Evolutionary conservation across 2,329 filamentous ascomycete genomes (phyloP), one percentile per base, ranked within the genome.

Genomic region (Colletotrichum echinochloae): DNA sequence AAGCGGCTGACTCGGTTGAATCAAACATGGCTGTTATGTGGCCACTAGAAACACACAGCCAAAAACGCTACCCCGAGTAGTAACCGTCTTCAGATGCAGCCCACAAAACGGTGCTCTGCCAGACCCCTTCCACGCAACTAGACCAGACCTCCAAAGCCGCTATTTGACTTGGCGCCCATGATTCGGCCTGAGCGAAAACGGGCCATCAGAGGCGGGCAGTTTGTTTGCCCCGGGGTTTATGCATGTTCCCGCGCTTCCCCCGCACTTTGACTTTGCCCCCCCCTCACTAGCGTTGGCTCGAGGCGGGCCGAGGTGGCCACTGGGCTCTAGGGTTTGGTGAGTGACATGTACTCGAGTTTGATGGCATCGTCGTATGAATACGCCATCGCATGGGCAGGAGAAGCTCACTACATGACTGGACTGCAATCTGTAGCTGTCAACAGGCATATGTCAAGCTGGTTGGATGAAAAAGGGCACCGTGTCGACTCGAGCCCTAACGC

Each of bases 171-270:
- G 18, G 28, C n/a, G 30, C 46, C 35, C 2, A 20, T 37, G 44
- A 20, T n/a, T 30, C 28, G 28, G 3, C 28, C 18, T 16, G n/a
- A n/a, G 30, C 57, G n/a, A 44, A 49, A 49, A 37, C n/a, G 30
- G n/a, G 57, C 44, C 18, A 52, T 28, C 55, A 41, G 67, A 51
- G 18, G 8, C 41, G 41, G 41, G 46, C 61, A 11, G 35, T 8
- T 61, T 61, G 56, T 44, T 66, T 59, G 48, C 67, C 56, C 67
- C 63, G 67, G 63, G 60, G 26, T 18, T 57, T 35, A 52, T 66
- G 56, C 63, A 52, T n/a, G 28, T 30, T n/a, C 41, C 48, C 28
- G 56, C 41, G 30, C 8, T 66, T 30, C 54, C 61, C 66, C 67
- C 63, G 67, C 67, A 70, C 39, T 61, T 28, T 20, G 35, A n/a